Evolutionary conservation across 257 asterid species (phyloP).

Genomic region (Rhazya stricta): DNA sequence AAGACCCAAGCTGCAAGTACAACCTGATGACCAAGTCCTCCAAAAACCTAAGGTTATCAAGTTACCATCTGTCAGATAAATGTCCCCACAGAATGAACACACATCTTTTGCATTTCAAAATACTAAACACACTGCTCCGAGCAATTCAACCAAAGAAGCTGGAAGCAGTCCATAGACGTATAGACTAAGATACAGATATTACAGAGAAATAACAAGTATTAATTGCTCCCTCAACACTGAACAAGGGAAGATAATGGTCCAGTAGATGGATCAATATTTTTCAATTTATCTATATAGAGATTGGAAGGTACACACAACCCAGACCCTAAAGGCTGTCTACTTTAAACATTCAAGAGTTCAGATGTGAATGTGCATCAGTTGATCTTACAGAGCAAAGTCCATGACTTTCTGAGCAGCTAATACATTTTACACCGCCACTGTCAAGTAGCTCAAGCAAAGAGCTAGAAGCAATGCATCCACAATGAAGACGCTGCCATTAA

Average conservation of each 20-base stretch:
- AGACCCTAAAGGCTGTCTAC: conserved; percentile 2
- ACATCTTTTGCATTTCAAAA: not conserved
- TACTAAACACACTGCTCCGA: not conserved
- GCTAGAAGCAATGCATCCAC: conserved; percentile 92
- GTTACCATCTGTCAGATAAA: not conserved
- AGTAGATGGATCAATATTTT: not conserved
- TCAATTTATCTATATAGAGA: not conserved
- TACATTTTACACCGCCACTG: conserved; percentile 76
- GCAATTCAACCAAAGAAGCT: not conserved
- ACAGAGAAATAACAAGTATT: not conserved
- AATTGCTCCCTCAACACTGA: not conserved
- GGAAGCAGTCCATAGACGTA: not conserved
- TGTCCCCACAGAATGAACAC: not conserved
- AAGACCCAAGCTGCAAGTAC: not conserved
- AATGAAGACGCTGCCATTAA: conserved; percentile 76
- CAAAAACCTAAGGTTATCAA: not conserved
- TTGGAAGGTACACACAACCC: not conserved
- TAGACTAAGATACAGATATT: not conserved
- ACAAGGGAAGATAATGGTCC: not conserved
- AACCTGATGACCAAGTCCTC: not conserved
- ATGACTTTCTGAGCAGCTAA: conserved; percentile 51
- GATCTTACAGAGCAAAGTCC: conserved; percentile 55
- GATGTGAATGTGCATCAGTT: conserved; percentile 14
- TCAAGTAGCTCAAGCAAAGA: conserved; percentile 66
- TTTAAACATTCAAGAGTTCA: conserved; percentile 7